These are phyloP conservation scores for Aegilops tauschii DNA, from an alignment of 176 grass and related monocot species.

Conservation along the genomic window DNA sequence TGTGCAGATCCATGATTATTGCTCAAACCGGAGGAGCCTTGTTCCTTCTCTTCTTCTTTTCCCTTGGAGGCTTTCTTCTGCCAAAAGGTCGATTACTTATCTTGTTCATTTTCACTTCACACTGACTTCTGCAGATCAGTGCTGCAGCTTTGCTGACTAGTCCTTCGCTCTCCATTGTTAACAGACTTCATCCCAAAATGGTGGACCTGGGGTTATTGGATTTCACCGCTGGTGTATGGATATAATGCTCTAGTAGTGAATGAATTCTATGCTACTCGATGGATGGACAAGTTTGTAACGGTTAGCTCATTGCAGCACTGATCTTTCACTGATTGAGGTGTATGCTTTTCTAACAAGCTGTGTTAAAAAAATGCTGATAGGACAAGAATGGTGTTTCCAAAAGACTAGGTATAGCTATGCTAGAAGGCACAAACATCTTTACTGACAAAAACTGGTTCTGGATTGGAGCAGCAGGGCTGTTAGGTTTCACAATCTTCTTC, in stretches of 20 bases:
- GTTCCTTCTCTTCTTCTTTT: slow-evolving; percentile 76
- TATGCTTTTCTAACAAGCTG: slow-evolving; percentile 23
- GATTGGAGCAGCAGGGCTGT: slow-evolving; percentile 77
- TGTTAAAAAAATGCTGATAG: slow-evolving; percentile 23
- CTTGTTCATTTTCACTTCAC: background rate
- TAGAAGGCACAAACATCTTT: slow-evolving; percentile 69
- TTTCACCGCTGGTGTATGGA: slow-evolving; percentile 85
- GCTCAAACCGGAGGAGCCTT: slow-evolving; percentile 86
- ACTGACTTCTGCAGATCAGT: background rate
- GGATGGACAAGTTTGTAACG: slow-evolving; percentile 64
- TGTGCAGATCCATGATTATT: slow-evolving; percentile 94
- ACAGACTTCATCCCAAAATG: slow-evolving; percentile 85
- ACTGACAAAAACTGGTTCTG: slow-evolving; percentile 86
- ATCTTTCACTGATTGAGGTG: slow-evolving; percentile 5
- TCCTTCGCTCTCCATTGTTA: slow-evolving; percentile 22
- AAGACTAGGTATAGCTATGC: slow-evolving; percentile 58
- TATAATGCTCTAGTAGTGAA: slow-evolving; percentile 92
- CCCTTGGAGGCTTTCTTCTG: slow-evolving; percentile 95
- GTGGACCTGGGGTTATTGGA: slow-evolving; percentile 99
- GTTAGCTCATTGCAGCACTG: slow-evolving; percentile 27
- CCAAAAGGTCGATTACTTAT: slow-evolving; percentile 67
- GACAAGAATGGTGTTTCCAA: slow-evolving; percentile 46
- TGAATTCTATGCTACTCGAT: slow-evolving; percentile 89
- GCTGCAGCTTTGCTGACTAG: slow-evolving; percentile 14
- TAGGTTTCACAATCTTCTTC: slow-evolving; percentile 95